A percentile compares a stretch with the other conserved stretches of the same genome.
Conservation (phyloP, 306 rosid species). For the Malus fusca region DNA sequence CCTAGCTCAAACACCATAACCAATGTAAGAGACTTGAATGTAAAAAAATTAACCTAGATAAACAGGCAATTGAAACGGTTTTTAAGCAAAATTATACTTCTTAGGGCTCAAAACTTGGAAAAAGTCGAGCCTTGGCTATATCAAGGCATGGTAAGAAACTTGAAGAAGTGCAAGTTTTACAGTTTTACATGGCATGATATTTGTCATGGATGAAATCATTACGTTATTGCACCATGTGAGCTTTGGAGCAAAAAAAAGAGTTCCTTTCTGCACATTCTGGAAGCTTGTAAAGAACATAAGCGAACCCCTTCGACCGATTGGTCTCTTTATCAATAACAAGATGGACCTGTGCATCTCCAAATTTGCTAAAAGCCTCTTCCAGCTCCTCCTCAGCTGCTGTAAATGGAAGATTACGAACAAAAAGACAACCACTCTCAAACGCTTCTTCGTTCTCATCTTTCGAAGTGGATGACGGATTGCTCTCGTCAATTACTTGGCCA, state of each 20-base stretch:
- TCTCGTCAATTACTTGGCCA: constrained; percentile 18
- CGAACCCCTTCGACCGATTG: constrained; percentile 72
- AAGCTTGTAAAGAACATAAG: constrained; percentile 48
- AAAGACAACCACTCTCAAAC: constrained; percentile 58
- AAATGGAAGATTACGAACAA: constrained; percentile 87
- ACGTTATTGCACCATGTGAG: not conserved
- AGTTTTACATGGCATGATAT: not conserved
- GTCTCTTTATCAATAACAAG: constrained; percentile 72
- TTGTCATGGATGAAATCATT: not conserved
- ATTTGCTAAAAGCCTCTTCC: constrained; percentile 58
- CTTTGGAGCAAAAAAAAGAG: not conserved
- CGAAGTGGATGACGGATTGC: constrained; percentile 18
- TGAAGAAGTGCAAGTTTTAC: not conserved
- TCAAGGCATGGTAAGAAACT: not conserved
- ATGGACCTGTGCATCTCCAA: constrained; percentile 70
- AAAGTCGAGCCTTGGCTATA: not conserved
- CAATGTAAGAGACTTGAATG: not conserved
- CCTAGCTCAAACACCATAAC: not conserved
- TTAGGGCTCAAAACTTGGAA: not conserved
- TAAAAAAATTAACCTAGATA: not conserved
- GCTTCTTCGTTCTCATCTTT: constrained; percentile 40
- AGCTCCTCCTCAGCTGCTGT: constrained; percentile 76
- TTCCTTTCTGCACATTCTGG: constrained; percentile 67
- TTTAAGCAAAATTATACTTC: not conserved
- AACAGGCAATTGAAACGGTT: not conserved